These are phyloP conservation scores for Yamadazyma nakazawae DNA, from an alignment of 805 yeast genomes.

Conservation along the genomic window DNA sequence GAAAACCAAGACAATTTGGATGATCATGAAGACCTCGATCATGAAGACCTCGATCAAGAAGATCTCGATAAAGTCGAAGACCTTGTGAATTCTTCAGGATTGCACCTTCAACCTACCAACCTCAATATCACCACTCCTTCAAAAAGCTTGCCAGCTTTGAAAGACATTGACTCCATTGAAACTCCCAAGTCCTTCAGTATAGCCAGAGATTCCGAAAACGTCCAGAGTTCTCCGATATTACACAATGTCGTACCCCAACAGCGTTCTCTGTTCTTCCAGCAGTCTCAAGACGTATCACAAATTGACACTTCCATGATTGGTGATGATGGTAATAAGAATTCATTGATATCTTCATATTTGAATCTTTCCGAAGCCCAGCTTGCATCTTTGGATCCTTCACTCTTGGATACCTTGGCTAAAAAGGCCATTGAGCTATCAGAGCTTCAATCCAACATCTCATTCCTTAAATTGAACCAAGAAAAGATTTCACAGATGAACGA, in stretches of 20 bases:
- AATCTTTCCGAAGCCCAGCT: conserved; percentile 21
- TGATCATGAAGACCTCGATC: not conserved
- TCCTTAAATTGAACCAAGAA: conserved; percentile 34
- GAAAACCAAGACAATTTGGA: not conserved
- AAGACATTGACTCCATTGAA: conserved; percentile 38
- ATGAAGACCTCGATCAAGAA: not conserved
- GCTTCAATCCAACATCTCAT: conserved; percentile 28
- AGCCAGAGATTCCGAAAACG: conserved; percentile 30
- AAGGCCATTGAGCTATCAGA: conserved; percentile 29
- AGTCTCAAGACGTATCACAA: conserved; percentile 5
- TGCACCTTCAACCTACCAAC: conserved; percentile 9
- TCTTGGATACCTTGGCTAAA: conserved; percentile 20
- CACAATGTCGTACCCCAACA: conserved; percentile 5
- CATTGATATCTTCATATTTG: conserved; percentile 40
- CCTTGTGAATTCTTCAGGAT: conserved; percentile 9
- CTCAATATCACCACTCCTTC: conserved; percentile 35
- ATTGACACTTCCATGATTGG: conserved; percentile 1
- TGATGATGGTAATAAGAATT: conserved; percentile 35
- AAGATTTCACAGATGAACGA: conserved; percentile 26
- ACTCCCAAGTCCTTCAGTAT: conserved; percentile 42
- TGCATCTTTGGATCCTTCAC: conserved; percentile 9
- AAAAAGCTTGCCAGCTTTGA: conserved; percentile 40
- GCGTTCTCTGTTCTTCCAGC: conserved; percentile 1
- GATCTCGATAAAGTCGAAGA: conserved; percentile 9
- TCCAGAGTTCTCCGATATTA: conserved; percentile 17